Conservation (phyloP, 164 flowering plant genomes). For the Vitis riparia region DNA sequence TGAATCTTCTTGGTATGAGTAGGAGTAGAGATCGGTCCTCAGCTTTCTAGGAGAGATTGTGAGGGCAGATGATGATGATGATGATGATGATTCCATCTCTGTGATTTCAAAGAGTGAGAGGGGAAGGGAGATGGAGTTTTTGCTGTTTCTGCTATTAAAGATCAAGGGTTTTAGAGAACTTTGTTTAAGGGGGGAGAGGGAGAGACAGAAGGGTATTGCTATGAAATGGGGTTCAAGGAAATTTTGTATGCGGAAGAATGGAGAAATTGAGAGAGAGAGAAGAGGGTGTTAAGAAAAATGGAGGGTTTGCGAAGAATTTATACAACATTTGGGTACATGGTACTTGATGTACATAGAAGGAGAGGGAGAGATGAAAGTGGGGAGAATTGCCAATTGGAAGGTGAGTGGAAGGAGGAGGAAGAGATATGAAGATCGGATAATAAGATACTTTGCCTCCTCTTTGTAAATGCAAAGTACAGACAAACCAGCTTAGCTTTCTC, state of each 20-base stretch:
- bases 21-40: slow-evolving; percentile 66
- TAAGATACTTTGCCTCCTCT: slow-evolving; percentile 32
- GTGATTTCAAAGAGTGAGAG: background rate
- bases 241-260: too few relatives aligned
- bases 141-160: too few relatives aligned
- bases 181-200: too few relatives aligned
- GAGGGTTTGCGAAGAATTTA: background rate
- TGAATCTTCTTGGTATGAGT: slow-evolving; percentile 49
- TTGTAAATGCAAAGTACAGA: slow-evolving; percentile 33
- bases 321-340: background rate
- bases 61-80: slow-evolving; percentile 13
- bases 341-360: background rate
- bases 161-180: too few relatives aligned
- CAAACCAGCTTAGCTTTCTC: slow-evolving; percentile 34
- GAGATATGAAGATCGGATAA: slow-evolving; percentile 19
- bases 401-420: slow-evolving; percentile 32
- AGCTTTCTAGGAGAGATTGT: slow-evolving; percentile 77
- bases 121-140: background rate
- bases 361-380: slow-evolving; percentile 1
- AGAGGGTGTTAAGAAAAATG: background rate
- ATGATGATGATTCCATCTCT: background rate
- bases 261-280: background rate
- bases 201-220: too few relatives aligned
- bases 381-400: slow-evolving; percentile 27
- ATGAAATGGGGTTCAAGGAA: background rate